These are phyloP conservation scores for Podaxis mareebaensis DNA, from an alignment of 768 basidiomycete genomes.

Conservation along the genomic window DNA sequence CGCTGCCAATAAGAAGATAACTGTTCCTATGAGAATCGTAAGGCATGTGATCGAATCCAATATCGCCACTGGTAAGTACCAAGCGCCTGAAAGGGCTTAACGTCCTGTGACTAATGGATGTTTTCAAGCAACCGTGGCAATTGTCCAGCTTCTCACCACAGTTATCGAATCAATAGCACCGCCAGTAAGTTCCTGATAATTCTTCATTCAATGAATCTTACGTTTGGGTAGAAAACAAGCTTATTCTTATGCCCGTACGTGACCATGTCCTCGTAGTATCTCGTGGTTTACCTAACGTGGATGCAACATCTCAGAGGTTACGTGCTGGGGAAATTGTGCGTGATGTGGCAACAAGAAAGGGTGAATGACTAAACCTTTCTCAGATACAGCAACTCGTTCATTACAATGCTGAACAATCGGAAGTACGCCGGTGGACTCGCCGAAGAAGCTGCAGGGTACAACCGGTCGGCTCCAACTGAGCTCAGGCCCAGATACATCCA, in stretches of 20 bases:
- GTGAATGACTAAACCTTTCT: not conserved
- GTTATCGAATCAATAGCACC: not conserved
- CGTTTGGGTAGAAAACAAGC: not conserved
- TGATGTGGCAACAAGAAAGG: not conserved
- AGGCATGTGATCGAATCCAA: constrained; percentile 2
- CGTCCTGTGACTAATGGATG: not conserved
- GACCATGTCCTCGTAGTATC: not conserved
- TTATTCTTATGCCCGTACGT: constrained; percentile 6
- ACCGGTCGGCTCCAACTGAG: not conserved
- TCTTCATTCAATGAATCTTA: not conserved
- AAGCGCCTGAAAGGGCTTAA: not conserved
- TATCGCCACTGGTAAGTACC: not conserved
- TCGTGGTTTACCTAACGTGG: not conserved
- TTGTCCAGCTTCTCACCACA: not conserved
- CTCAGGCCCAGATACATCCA: not conserved
- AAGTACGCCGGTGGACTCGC: not conserved
- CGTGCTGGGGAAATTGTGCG: constrained; percentile 2
- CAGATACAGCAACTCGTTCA: constrained; percentile 8
- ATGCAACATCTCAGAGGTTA: constrained; percentile 3
- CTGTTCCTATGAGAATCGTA: not conserved
- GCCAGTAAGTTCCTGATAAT: not conserved
- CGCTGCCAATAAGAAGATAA: not conserved
- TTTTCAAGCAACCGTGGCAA: not conserved
- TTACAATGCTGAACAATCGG: constrained; percentile 4
- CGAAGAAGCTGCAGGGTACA: not conserved